phyloP scores from a whole-genome alignment of 192 early-diverging fungal species.

The Haplosporangium gracile region DNA sequence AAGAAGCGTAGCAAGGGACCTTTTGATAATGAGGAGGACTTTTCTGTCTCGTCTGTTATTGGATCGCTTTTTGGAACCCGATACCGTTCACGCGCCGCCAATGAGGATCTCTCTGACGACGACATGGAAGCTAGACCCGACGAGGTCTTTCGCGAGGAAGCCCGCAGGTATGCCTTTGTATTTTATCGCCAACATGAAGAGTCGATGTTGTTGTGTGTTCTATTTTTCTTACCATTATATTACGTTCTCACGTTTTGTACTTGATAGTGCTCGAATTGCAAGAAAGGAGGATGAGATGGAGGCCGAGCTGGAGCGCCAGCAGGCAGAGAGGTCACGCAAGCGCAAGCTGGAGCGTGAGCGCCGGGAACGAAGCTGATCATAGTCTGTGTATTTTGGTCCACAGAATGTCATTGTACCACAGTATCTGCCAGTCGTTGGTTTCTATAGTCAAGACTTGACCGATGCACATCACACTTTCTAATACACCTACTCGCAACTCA shows the following conservation, averaged over 20 bases:
- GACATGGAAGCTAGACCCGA: slow-evolving; percentile 49
- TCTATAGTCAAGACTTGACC: no score
- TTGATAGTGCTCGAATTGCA: slow-evolving; percentile 44
- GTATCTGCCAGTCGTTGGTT: background rate
- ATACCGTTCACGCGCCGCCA: slow-evolving; percentile 17
- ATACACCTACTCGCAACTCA: no score
- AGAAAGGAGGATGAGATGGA: slow-evolving; percentile 43
- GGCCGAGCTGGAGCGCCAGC: slow-evolving; percentile 38
- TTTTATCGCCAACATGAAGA: background rate
- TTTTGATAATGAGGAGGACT: slow-evolving; percentile 37
- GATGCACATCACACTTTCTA: no score
- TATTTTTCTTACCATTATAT: background rate
- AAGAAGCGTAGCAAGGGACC: slow-evolving; percentile 31
- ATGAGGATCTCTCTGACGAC: slow-evolving; percentile 50
- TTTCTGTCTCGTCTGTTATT: slow-evolving; percentile 35
- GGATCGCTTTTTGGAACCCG: slow-evolving; percentile 34
- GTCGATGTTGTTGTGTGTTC: background rate
- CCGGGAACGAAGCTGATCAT: background rate
- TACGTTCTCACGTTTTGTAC: background rate
- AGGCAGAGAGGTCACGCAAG: slow-evolving; percentile 28
- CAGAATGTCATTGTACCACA: background rate
- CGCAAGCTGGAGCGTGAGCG: slow-evolving; percentile 26
- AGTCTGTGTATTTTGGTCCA: background rate
- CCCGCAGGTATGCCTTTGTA: slow-evolving; percentile 31
- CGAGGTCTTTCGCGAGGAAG: slow-evolving; percentile 55